Evolutionary conservation across 768 basidiomycete species (phyloP), one percentile per base, ranked within the genome.

Genomic region (Tylopilus plumbeoviolaceoides): DNA sequence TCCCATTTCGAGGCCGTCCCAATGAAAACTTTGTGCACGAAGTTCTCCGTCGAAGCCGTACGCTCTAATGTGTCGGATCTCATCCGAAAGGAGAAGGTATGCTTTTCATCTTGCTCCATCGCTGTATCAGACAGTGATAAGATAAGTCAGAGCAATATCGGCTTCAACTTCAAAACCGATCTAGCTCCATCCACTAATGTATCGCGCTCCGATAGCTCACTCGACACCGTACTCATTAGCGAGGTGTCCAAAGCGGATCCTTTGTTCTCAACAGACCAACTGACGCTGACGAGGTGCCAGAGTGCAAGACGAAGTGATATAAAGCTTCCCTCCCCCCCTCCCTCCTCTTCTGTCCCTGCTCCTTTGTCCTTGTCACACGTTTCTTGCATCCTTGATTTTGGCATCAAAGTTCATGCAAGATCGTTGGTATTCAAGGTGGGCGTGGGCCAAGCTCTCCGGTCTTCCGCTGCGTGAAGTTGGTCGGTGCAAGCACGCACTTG

Each of bases 351-450:
- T 87, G 0, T 89, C 86, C 0, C 89, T 90, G 0, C 79, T 97
- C 25, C 78, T 91, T 40, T 95, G 93, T 63, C 91, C 94, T 2
- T 82, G 93, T 25, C 81, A 94, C 23, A 83, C 91, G 0, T 97
- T 98, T 70, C 76, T 97, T 10, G 91, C 91, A 0, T 84, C 89
- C 0, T 74, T 98, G 39, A 91, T 98, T 51, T 77, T 92, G 47
- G 95, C 94, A 0, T 87, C 89, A 15, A 98, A 98, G 62, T 95
- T 95, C 65, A 83, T 88, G 56, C 92, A 95, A 72, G 94, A 98
- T 63, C 85, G 90, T 47, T 91, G 89, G 39, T 97, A 95, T 40
- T 97, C 90, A 14, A 95, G 95, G 66, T 82, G 84, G 25, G 93
- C 94, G 17, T 97, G 95, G 95, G 89, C 90, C 1, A 93, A 94